These are phyloP conservation scores for Ambrosiella xylebori DNA, from an alignment of 2,329 filamentous ascomycete species.

Conservation along the genomic window DNA sequence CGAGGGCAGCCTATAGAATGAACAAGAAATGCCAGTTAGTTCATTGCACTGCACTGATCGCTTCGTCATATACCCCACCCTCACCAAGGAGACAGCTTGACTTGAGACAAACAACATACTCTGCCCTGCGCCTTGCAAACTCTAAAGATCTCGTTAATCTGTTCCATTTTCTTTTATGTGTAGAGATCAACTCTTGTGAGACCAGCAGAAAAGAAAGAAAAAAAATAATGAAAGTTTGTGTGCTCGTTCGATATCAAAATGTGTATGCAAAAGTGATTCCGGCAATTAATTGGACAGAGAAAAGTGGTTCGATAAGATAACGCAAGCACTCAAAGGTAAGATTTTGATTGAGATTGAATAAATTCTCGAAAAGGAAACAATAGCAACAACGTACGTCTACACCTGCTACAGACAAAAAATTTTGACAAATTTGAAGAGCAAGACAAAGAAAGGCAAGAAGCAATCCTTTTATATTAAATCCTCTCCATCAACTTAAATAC, in stretches of 20 bases:
- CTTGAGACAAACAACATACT: conserved; percentile 26
- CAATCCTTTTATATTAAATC: too few species aligned
- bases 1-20: conserved; percentile 51
- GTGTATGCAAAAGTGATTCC: not conserved
- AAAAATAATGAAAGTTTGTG: not conserved
- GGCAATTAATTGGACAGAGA: not conserved
- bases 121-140: conserved; percentile 41
- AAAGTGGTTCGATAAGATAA: not conserved
- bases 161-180: conserved; percentile 30
- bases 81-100: too few species aligned
- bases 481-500: too few species aligned
- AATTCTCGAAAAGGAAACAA: too few species aligned
- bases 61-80: not conserved
- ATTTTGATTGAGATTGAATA: not conserved
- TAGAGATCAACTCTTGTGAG: not conserved
- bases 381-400: too few species aligned
- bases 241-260: not conserved
- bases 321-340: not conserved
- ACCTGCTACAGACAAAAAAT: too few species aligned
- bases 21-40: not conserved
- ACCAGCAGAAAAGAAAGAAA: not conserved
- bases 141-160: conserved; percentile 40
- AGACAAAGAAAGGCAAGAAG: too few species aligned
- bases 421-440: too few species aligned
- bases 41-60: not conserved